Percentiles rank a stretch among this genome's conserved stretches.
These are phyloP conservation scores for Aspergillus calidoustus DNA, from an alignment of 2,329 filamentous ascomycete genomes.

Conservation along the genomic window DNA sequence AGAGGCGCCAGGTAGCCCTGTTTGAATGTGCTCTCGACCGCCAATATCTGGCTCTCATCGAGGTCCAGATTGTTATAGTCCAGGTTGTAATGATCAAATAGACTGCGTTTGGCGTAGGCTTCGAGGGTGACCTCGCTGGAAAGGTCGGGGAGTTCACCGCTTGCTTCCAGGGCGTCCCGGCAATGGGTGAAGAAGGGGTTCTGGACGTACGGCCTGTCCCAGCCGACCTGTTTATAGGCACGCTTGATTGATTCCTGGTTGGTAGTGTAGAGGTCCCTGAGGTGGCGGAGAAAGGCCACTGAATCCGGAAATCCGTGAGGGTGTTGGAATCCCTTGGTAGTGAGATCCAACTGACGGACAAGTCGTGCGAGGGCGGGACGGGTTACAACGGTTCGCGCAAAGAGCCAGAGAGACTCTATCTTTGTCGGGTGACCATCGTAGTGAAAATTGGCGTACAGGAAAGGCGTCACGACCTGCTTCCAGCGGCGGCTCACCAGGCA, in stretches of 20 bases:
- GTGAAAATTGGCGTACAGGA: not conserved
- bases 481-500: conserved; percentile 2
- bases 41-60: not conserved
- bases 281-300: too few relatives aligned
- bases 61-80: not conserved
- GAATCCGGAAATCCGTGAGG: too few relatives aligned
- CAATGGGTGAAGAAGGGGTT: too few relatives aligned
- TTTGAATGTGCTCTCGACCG: not conserved
- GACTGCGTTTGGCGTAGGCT: too few relatives aligned
- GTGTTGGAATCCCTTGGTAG: not conserved
- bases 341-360: not conserved
- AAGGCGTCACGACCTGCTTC: not conserved
- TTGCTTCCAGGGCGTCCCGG: too few relatives aligned
- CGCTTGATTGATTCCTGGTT: too few relatives aligned
- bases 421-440: not conserved
- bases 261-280: too few relatives aligned
- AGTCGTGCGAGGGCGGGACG: not conserved
- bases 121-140: too few relatives aligned
- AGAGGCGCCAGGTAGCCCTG: not conserved
- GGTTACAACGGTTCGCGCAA: not conserved
- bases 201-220: too few relatives aligned
- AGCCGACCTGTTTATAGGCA: too few relatives aligned
- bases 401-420: not conserved
- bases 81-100: too few relatives aligned
- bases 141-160: too few relatives aligned